phyloP scores from a whole-genome alignment of 2,329 filamentous ascomycete genomes.

The Knoxdaviesia capensis region DNA sequence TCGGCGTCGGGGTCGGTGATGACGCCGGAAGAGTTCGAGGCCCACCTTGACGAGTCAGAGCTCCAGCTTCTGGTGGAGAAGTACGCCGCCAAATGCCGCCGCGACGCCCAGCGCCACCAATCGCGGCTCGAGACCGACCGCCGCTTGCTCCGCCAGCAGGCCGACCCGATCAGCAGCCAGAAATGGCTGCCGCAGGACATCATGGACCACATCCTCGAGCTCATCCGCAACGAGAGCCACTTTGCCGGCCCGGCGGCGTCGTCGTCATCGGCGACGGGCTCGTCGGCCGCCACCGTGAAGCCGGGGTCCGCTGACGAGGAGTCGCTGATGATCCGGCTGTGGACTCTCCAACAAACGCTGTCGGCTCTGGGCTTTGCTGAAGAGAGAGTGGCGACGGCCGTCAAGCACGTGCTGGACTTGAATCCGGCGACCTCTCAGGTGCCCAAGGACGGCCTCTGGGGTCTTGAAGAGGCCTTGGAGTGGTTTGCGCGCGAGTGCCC shows the following conservation, averaged over 20 bases:
- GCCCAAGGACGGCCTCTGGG: slow-evolving; percentile 55
- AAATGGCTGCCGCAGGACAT: slow-evolving; percentile 70
- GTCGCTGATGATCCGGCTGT: slow-evolving; percentile 58
- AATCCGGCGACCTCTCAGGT: slow-evolving; percentile 36
- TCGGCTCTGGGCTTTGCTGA: slow-evolving; percentile 46
- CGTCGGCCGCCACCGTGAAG: slow-evolving; percentile 30
- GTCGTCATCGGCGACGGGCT: slow-evolving; percentile 21
- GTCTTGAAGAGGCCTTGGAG: slow-evolving; percentile 70
- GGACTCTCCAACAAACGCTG: slow-evolving; percentile 64
- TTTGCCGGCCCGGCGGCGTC: slow-evolving; percentile 24
- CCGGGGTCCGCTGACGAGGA: slow-evolving; percentile 41
- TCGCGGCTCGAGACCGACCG: slow-evolving; percentile 68
- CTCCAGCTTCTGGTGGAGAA: slow-evolving; percentile 77
- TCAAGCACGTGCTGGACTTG: slow-evolving; percentile 48
- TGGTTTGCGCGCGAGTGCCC: slow-evolving; percentile 70
- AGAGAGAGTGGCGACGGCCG: slow-evolving; percentile 37
- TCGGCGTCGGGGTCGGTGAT: slow-evolving; percentile 24
- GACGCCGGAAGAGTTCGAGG: slow-evolving; percentile 76
- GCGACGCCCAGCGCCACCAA: slow-evolving; percentile 60
- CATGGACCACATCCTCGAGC: slow-evolving; percentile 54
- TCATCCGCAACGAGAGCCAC: slow-evolving; percentile 46
- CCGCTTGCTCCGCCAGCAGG: slow-evolving; percentile 60
- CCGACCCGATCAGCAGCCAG: slow-evolving; percentile 48
- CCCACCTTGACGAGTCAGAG: slow-evolving; percentile 74
- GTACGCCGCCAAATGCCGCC: slow-evolving; percentile 55